These are phyloP conservation scores for Thermomucor indicae-seudaticae DNA, from an alignment of 371 early-diverging fungal species.

Conservation along the genomic window DNA sequence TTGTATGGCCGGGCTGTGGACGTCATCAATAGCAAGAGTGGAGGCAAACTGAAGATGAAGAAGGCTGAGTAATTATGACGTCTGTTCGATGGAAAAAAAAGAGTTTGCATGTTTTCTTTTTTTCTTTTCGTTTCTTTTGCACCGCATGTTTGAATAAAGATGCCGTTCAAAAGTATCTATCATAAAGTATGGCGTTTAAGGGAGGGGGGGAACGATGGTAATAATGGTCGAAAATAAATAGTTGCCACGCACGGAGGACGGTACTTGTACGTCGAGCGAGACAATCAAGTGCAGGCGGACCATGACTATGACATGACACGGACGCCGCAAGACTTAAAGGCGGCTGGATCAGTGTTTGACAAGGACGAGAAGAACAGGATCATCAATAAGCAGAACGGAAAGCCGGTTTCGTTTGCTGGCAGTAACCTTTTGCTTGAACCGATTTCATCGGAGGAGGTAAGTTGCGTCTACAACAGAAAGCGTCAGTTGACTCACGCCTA, in stretches of 20 bases:
- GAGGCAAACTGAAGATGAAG: no score
- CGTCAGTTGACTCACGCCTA: background rate
- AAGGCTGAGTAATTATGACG: constrained; percentile 12
- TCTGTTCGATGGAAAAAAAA: no score
- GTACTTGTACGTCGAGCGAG: constrained; percentile 11
- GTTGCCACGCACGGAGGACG: constrained; percentile 21
- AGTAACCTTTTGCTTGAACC: background rate
- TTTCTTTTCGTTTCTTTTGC: background rate
- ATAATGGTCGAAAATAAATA: background rate
- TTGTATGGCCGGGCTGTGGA: constrained; percentile 15
- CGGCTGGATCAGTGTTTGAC: constrained; percentile 10
- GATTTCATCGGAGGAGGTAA: constrained; percentile 7
- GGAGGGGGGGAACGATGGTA: background rate
- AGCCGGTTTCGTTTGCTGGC: background rate
- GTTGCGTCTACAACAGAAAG: constrained; percentile 2
- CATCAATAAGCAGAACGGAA: background rate
- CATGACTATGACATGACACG: constrained; percentile 9
- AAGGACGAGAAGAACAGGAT: constrained; percentile 4
- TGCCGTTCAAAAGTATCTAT: constrained; percentile 14
- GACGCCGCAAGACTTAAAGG: constrained; percentile 6
- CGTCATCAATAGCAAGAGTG: constrained; percentile 12
- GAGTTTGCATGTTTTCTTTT: background rate
- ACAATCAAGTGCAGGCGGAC: constrained; percentile 12
- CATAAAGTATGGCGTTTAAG: background rate
- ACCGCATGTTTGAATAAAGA: background rate